These are phyloP conservation scores for Wickerhamiella lipophila DNA, from an alignment of 805 yeast genomes.

Conservation along the genomic window DNA sequence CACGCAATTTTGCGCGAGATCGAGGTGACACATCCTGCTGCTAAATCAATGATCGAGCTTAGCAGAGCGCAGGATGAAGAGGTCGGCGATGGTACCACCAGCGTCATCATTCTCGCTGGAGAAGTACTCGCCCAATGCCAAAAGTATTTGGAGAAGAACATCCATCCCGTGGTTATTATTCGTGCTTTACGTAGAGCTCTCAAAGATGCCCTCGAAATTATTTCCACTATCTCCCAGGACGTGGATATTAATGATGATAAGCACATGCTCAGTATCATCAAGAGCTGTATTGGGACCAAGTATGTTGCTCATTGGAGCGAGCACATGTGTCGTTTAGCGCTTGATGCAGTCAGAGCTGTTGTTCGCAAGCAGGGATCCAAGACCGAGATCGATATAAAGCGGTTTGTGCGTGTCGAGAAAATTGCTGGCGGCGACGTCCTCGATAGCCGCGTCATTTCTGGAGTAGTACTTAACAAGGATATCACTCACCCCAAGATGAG, in stretches of 20 bases:
- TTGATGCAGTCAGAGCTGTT: constrained; percentile 79
- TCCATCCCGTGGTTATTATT: constrained; percentile 93
- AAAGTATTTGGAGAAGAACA: constrained; percentile 82
- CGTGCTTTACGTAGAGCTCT: constrained; percentile 87
- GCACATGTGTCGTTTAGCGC: constrained; percentile 78
- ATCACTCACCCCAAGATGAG: constrained; percentile 99
- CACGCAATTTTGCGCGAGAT: constrained; percentile 96
- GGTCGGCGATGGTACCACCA: constrained; percentile 97
- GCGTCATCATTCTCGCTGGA: constrained; percentile 93
- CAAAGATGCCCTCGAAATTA: constrained; percentile 77
- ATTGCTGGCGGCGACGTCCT: constrained; percentile 97
- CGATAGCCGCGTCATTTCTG: constrained; percentile 77
- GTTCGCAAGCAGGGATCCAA: constrained; percentile 39
- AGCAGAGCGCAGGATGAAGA: constrained; percentile 97
- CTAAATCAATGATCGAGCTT: constrained; percentile 94
- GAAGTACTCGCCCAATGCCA: constrained; percentile 91
- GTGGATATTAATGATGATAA: constrained; percentile 73
- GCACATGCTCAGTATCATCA: constrained; percentile 75
- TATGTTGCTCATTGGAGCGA: constrained; percentile 84
- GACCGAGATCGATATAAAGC: constrained; percentile 80
- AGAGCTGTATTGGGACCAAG: constrained; percentile 92
- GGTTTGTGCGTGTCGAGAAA: constrained; percentile 88
- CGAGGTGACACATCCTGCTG: constrained; percentile 94
- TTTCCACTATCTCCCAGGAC: constrained; percentile 68
- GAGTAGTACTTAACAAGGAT: constrained; percentile 87